A percentile compares a stretch with the other conserved stretches of the same genome.
phyloP scores from a whole-genome alignment of 768 basidiomycete species.

The Boletellus ananas region DNA sequence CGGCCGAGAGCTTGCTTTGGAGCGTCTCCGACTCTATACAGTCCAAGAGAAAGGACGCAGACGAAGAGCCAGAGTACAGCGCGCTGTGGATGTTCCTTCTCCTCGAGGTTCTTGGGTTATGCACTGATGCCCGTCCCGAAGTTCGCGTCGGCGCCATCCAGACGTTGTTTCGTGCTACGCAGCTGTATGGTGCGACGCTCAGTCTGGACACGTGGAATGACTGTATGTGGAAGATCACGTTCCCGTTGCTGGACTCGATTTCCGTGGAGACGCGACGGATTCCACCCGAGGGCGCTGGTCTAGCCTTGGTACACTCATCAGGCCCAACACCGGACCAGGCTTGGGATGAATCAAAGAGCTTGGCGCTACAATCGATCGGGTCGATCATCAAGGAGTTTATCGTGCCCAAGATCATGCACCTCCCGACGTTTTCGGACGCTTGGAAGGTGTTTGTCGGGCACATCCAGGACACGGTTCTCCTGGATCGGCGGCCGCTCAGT shows the following conservation, averaged over 20 bases:
- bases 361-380: conserved; percentile 81
- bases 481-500: conserved; percentile 66
- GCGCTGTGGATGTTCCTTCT: conserved; percentile 93
- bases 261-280: conserved; percentile 50
- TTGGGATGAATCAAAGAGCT: conserved; percentile 86
- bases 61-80: conserved; percentile 69
- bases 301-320: background rate
- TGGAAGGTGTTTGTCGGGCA: conserved; percentile 75
- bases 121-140: conserved; percentile 78
- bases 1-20: conserved; percentile 91
- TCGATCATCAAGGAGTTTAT: conserved; percentile 82
- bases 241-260: conserved; percentile 77
- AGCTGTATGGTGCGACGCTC: conserved; percentile 86
- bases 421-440: conserved; percentile 64
- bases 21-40: conserved; percentile 95
- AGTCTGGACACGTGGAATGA: conserved; percentile 83
- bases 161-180: conserved; percentile 90
- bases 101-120: conserved; percentile 76
- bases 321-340: conserved; percentile 37
- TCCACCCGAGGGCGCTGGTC: conserved; percentile 13
- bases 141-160: conserved; percentile 93
- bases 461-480: conserved; percentile 64
- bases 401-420: conserved; percentile 63
- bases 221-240: conserved; percentile 87
- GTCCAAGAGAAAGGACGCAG: conserved; percentile 63